Evolutionary conservation across 148 eudicot species (phyloP).

Genomic region (Rhododendron henanense): DNA sequence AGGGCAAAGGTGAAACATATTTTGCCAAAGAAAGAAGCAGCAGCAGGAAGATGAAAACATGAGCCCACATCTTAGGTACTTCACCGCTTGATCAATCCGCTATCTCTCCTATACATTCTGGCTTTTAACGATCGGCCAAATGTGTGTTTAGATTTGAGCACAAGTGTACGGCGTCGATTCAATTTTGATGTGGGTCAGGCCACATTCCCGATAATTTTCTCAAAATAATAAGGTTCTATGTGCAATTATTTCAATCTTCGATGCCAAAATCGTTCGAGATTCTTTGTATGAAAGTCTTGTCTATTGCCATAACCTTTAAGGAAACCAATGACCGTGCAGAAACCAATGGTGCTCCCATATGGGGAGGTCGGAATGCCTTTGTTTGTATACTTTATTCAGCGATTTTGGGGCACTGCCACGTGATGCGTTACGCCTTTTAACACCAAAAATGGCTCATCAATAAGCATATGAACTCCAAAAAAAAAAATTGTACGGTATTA

Average conservation of each 20-base stretch:
- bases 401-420: background rate
- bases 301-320: background rate
- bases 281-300: background rate
- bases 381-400: too few relatives aligned
- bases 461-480: too few relatives aligned
- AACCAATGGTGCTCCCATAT: background rate
- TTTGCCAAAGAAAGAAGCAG: background rate
- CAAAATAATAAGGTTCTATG: background rate
- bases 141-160: background rate
- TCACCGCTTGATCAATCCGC: background rate
- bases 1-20: background rate
- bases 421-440: too few relatives aligned
- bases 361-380: background rate
- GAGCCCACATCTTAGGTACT: background rate
- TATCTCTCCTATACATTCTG: background rate
- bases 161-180: background rate
- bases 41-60: background rate
- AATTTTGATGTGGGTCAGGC: background rate
- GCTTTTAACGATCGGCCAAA: background rate
- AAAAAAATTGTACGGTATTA: too few relatives aligned
- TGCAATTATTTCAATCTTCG: background rate
- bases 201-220: background rate
- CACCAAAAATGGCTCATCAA: background rate
- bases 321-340: background rate
- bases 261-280: background rate